Evolutionary conservation across 2,329 filamentous ascomycete species (phyloP).

Genomic region (Ophiostoma pallidulum): DNA sequence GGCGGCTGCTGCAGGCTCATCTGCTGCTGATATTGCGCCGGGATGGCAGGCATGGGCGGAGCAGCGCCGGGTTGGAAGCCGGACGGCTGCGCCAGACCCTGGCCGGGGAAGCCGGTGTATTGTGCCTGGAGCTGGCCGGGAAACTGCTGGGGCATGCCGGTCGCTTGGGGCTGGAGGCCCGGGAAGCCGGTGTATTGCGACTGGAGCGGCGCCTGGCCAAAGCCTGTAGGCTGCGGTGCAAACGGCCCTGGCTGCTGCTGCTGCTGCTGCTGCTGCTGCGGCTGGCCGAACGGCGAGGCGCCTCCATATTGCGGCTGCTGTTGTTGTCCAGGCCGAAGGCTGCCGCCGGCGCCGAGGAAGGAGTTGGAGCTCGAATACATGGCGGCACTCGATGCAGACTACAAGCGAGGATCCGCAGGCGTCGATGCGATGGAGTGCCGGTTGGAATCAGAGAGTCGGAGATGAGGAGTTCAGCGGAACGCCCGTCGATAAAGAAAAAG

Average conservation of each 20-base stretch:
- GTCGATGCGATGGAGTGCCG: neutral
- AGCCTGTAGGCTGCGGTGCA: conserved; percentile 52
- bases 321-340: conserved; percentile 58
- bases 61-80: conserved; percentile 48
- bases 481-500: neutral
- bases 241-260: conserved; percentile 46
- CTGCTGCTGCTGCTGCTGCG: conserved; percentile 37
- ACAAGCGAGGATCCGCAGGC: neutral
- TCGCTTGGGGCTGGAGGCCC: conserved; percentile 35
- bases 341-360: conserved; percentile 66
- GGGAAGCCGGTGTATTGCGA: conserved; percentile 54
- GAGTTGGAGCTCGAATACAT: conserved; percentile 92
- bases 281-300: conserved; percentile 36
- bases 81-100: conserved; percentile 42
- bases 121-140: conserved; percentile 31
- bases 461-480: neutral
- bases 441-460: neutral
- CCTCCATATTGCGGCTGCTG: conserved; percentile 44
- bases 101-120: no score
- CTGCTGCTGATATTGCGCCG: conserved; percentile 51
- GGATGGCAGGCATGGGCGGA: conserved; percentile 50
- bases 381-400: conserved; percentile 15
- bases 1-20: conserved; percentile 28
- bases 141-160: conserved; percentile 44
- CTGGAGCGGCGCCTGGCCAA: conserved; percentile 44